Base-by-base conservation (phyloP, 306 rosid genomes). In the Citrullus mucosospermus region DNA sequence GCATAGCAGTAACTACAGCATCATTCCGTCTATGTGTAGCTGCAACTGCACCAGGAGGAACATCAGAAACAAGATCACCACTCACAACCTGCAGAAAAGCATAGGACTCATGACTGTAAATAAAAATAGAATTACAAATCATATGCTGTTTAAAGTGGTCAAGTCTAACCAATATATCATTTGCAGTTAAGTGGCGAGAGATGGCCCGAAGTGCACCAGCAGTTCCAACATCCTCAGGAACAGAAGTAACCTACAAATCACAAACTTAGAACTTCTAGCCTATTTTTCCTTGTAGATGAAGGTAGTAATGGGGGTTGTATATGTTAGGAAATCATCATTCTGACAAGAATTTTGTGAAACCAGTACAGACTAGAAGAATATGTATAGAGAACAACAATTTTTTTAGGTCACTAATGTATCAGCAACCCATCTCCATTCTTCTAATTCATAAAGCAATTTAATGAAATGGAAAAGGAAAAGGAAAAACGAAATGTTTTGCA, bases 1-100 rank as follows among this genome's bases (percentile, higher is more conserved):
- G 96, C 99, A 96, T 91, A 75, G 93, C 92, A 76, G 98, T 96
- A 80, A 96, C 93, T 65, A 81, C 93, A 8, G 99, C 99, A 85
- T 89, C 98, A 80, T 96, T 91, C 13, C 93, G 93, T 79, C 98
- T 89, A 89, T 96, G 99, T 77, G 93, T 87, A 86, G 99, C 97
- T 43, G 99, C 99, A 65, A 96, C 93, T 48, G 90, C 96, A 79
- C 98, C 99, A 61, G 91, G 90, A 78, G 98, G 91, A 78, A 96
- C 97, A 86, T 96, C 96, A 73, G 97, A 91, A 80, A 96, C 93
- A 88, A 96, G 91, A 89, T 96, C 99, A 41, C 99, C 99, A 80
- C 93, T 92, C 74, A 96, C 91, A 85, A 92, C 93, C 99, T 96
- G 96, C 88, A 86, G 77, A 84, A 84, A 67, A 57, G 76, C 22